Conservation (phyloP, 371 early-diverging fungal genomes). For the Choanephora cucurbitarum region DNA sequence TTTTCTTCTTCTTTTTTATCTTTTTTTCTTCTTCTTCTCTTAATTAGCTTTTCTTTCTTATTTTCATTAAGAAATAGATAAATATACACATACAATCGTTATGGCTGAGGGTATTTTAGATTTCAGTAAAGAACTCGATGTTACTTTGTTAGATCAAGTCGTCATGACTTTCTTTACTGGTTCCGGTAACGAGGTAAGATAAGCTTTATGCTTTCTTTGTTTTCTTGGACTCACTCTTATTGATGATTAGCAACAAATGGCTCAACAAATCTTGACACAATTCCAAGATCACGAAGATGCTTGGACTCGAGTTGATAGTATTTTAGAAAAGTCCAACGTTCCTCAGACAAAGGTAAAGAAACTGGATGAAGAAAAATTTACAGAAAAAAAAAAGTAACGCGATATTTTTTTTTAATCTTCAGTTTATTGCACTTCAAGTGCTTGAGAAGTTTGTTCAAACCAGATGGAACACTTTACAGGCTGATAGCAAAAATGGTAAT, state of each 20-base stretch:
- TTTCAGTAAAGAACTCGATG: slow-evolving; percentile 87
- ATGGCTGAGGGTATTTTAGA: slow-evolving; percentile 81
- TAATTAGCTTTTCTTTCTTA: too few relatives aligned
- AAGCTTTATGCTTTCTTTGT: too few relatives aligned
- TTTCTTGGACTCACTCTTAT: not conserved
- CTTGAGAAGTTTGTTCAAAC: slow-evolving; percentile 97
- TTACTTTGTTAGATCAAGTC: slow-evolving; percentile 86
- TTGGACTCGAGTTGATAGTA: slow-evolving; percentile 95
- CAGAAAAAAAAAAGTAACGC: slow-evolving; percentile 11
- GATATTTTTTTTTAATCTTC: slow-evolving; percentile 22
- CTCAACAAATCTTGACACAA: slow-evolving; percentile 83
- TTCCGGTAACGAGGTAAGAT: slow-evolving; percentile 73
- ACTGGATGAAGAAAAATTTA: too few relatives aligned
- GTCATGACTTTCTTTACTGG: slow-evolving; percentile 79
- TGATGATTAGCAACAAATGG: slow-evolving; percentile 78
- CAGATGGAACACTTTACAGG: slow-evolving; percentile 95
- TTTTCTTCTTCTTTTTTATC: too few relatives aligned
- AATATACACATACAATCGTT: too few relatives aligned
- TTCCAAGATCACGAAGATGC: slow-evolving; percentile 98
- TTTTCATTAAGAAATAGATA: too few relatives aligned
- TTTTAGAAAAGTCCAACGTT: slow-evolving; percentile 84
- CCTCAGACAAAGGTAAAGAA: slow-evolving; percentile 90
- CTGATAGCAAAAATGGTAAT: slow-evolving; percentile 89
- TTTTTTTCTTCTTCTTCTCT: too few relatives aligned
- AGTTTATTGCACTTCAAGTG: slow-evolving; percentile 97